These are phyloP conservation scores for Lyophyllum atratum DNA, from an alignment of 768 basidiomycete genomes.

Conservation along the genomic window DNA sequence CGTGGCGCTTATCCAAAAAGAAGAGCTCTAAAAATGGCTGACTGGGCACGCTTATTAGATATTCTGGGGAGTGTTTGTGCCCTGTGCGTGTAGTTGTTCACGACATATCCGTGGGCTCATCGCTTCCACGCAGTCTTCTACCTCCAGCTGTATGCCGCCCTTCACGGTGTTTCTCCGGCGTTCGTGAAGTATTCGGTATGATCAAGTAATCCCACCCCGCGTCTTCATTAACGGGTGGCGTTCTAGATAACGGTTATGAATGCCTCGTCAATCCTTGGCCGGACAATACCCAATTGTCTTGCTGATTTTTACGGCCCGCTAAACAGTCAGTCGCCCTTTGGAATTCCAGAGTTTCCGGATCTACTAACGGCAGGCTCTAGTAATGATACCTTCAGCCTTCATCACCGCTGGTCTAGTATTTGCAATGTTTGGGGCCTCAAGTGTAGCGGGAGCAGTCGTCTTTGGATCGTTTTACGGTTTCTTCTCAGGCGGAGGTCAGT, in stretches of 20 bases:
- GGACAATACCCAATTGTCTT: slow-evolving; percentile 56
- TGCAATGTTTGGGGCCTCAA: slow-evolving; percentile 50
- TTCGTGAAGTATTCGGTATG: slow-evolving; percentile 49
- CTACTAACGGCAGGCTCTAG: slow-evolving; percentile 24
- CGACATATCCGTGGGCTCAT: neutral
- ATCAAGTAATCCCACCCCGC: neutral
- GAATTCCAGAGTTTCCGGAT: neutral
- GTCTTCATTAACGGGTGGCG: neutral
- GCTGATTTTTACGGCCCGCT: slow-evolving; percentile 52
- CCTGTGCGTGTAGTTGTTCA: slow-evolving; percentile 36
- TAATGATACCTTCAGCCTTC: slow-evolving; percentile 42
- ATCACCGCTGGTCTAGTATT: slow-evolving; percentile 48
- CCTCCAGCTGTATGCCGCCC: slow-evolving; percentile 47
- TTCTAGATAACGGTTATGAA: slow-evolving; percentile 54
- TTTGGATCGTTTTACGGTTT: slow-evolving; percentile 56
- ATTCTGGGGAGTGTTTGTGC: slow-evolving; percentile 53
- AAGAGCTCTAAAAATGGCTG: neutral
- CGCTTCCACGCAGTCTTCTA: slow-evolving; percentile 43
- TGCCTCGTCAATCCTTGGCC: slow-evolving; percentile 56
- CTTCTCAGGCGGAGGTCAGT: slow-evolving; percentile 55
- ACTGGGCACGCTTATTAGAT: slow-evolving; percentile 22
- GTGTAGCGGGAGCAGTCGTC: slow-evolving; percentile 38
- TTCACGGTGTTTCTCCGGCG: slow-evolving; percentile 36
- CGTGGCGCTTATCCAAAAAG: slow-evolving; percentile 8
- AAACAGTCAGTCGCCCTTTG: slow-evolving; percentile 36